A percentile compares a stretch with the other conserved stretches of the same genome.
Evolutionary conservation across 306 rosid species (phyloP).

Genomic region (Vigna mungo): DNA sequence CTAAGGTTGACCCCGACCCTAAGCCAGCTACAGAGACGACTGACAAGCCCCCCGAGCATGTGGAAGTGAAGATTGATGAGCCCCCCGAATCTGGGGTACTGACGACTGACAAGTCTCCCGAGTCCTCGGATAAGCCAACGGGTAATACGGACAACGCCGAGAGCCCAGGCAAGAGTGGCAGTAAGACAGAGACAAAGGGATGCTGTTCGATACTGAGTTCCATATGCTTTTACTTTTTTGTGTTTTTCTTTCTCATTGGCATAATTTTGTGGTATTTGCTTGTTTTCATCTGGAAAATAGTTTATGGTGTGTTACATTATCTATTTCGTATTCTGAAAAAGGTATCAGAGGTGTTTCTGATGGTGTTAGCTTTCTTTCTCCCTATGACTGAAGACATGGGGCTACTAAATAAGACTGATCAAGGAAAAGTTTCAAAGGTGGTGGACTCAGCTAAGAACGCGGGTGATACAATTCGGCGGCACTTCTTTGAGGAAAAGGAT

Average conservation of each 20-base stretch:
- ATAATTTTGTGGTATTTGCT: neutral
- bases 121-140: too few species aligned
- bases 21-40: too few species aligned
- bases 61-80: too few species aligned
- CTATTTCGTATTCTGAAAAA: neutral
- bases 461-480: neutral
- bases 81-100: neutral
- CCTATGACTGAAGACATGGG: neutral
- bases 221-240: neutral
- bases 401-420: rapidly evolving
- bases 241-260: neutral
- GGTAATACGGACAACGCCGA: neutral
- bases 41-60: neutral
- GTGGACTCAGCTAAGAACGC: neutral
- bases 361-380: neutral
- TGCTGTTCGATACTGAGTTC: neutral
- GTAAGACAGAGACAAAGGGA: neutral
- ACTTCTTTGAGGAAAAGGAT: neutral
- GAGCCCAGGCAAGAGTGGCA: neutral
- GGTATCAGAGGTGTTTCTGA: neutral
- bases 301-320: neutral
- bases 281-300: neutral
- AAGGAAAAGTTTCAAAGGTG: neutral
- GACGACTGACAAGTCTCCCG: too few species aligned
- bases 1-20: neutral